Evolutionary conservation across 2,329 filamentous ascomycete genomes (phyloP), one percentile per base, ranked within the genome.

Genomic region (Niveomyces coronatus): DNA sequence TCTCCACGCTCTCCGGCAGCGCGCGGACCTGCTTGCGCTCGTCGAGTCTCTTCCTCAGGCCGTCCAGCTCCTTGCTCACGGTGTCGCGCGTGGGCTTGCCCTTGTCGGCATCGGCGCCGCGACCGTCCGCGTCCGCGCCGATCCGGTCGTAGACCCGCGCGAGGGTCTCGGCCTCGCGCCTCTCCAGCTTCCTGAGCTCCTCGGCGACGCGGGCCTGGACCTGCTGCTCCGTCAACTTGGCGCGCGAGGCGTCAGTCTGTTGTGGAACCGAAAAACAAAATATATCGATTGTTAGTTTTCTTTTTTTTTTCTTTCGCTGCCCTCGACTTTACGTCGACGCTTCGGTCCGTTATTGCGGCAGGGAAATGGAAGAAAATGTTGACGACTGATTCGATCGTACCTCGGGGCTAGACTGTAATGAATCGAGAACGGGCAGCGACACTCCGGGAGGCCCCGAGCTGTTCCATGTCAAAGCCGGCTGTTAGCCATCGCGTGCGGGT

Each of bases 241-340:
- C 74, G 57, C 89, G 87, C 47, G 86, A 88, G 43, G 80, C 78
- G 66, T 96, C 88, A 63, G 83, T 89, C 89, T 96, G 57, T 42
- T 32, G 5, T 24, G 13, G 6, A n/a, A n/a, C 9, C 9, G 24
- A 17, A 14, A 8, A 4, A 13, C 8, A 17, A 19, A 26, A 31
- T 35, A n/a, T 24, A n/a, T n/a, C n/a, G 15, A 14, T 24, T 11
- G 45, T 50, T 39, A 49, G 46, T 15, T 32, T 14, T 30, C 35
- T 23, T 31, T 35, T 28, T 26, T 31, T 32, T 42, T 30, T 26
- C 32, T 19, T 11, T 22, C 13, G 15, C 15, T 8, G 9, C 9
- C 13, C 9, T 16, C 9, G 31, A n/a, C 17, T 9, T 35, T 5
- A n/a, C 14, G n/a, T 9, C 14, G 24, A 20, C 11, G 28, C n/a